Conservation (phyloP, 257 asterid genomes). For the Salvia rosmarinus region DNA sequence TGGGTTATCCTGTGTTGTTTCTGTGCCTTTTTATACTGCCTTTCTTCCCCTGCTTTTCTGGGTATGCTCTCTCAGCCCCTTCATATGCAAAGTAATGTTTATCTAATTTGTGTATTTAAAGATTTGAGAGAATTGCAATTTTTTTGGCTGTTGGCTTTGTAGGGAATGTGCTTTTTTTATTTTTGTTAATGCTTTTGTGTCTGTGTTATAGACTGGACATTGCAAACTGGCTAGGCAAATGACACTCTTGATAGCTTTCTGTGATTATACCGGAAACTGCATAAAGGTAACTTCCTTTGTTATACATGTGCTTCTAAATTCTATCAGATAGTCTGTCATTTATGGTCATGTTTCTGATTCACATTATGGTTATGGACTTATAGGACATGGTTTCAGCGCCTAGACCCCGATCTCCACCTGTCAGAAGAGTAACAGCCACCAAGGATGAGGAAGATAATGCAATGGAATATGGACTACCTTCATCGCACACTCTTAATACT, state of each 20-base stretch:
- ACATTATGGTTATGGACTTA: constrained; percentile 34
- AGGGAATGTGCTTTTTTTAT: not conserved
- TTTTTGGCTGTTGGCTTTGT: not conserved
- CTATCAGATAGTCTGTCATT: constrained; percentile 3
- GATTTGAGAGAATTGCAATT: not conserved
- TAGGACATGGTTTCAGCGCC: constrained; percentile 96
- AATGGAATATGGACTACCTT: constrained; percentile 89
- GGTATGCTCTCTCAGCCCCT: constrained; percentile 49
- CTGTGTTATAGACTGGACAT: constrained; percentile 77
- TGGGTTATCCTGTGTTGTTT: constrained; percentile 79
- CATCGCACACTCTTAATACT: constrained; percentile 95
- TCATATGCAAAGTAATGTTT: not conserved
- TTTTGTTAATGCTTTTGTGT: constrained; percentile 23
- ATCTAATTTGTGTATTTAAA: not conserved
- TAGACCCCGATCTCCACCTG: constrained; percentile 75
- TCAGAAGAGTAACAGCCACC: constrained; percentile 80
- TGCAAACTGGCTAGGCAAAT: constrained; percentile 93
- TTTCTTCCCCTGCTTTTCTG: constrained; percentile 96
- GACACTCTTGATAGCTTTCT: constrained; percentile 88
- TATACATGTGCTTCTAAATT: not conserved
- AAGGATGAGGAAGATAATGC: constrained; percentile 89
- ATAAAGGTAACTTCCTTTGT: constrained; percentile 45
- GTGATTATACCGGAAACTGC: constrained; percentile 88
- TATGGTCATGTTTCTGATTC: not conserved
- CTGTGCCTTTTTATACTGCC: constrained; percentile 96